phyloP scores from a whole-genome alignment of 768 basidiomycete species.

The Agrocybe praecox region DNA sequence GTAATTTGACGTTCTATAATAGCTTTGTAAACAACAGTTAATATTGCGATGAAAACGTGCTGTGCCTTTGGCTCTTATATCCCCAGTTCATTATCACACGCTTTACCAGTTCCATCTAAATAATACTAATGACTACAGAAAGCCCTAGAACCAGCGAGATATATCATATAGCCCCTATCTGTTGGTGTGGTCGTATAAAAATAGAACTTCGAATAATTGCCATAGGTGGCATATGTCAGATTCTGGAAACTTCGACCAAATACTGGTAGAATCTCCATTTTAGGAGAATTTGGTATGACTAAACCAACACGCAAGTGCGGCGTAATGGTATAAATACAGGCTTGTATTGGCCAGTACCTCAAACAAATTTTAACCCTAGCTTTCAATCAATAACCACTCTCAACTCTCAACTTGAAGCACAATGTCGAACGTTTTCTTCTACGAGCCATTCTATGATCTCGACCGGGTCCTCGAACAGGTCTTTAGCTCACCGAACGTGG shows the following conservation, averaged over 20 bases:
- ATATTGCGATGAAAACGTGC: no score
- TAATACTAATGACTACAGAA: no score
- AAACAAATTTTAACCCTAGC: no score
- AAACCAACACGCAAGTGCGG: neutral
- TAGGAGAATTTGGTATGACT: neutral
- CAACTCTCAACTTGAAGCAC: neutral
- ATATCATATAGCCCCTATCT: no score
- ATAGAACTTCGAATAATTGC: neutral
- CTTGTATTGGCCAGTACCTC: no score
- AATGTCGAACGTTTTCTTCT: slow-evolving; percentile 23
- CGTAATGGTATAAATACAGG: neutral
- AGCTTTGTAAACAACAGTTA: no score
- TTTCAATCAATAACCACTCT: neutral
- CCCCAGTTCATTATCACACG: no score
- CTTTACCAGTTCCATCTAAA: no score
- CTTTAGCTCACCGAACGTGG: slow-evolving; percentile 10
- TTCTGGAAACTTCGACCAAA: neutral
- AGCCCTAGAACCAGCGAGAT: no score
- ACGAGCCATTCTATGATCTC: slow-evolving; percentile 43
- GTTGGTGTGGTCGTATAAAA: no score
- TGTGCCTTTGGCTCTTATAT: no score
- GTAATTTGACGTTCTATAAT: no score
- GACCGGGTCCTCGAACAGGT: slow-evolving; percentile 42
- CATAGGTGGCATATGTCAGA: neutral
- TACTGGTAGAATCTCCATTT: neutral